A percentile compares a stretch with the other conserved stretches of the same genome.
Evolutionary conservation across 306 rosid genomes (phyloP).

Genomic region (Dryas drummondii): DNA sequence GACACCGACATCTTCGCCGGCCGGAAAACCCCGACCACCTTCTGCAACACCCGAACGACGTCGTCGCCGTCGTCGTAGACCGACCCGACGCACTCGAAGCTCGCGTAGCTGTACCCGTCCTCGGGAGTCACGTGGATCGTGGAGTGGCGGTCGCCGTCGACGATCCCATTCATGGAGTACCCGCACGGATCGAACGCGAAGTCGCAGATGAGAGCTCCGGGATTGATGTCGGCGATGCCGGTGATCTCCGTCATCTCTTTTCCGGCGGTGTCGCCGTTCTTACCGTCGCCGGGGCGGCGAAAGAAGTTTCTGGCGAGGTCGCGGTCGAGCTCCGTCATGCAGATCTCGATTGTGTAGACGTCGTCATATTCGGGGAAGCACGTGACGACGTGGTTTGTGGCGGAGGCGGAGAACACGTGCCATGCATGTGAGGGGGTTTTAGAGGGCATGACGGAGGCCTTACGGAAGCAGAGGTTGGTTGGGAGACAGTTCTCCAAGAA

Average conservation of each 20-base stretch:
- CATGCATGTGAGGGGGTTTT: slow-evolving; percentile 67
- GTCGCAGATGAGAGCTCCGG: slow-evolving; percentile 70
- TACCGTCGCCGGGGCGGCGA: slow-evolving; percentile 44
- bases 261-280: slow-evolving; percentile 66
- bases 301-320: slow-evolving; percentile 65
- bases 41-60: slow-evolving; percentile 55
- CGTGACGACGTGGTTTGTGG: slow-evolving; percentile 10
- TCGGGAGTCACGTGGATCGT: slow-evolving; percentile 96
- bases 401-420: slow-evolving; percentile 86
- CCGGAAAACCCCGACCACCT: slow-evolving; percentile 77
- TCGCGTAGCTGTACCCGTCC: slow-evolving; percentile 95
- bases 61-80: slow-evolving; percentile 41
- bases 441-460: slow-evolving; percentile 85
- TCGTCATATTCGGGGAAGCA: slow-evolving; percentile 15
- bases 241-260: slow-evolving; percentile 83
- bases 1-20: slow-evolving; percentile 92
- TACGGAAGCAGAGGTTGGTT: slow-evolving; percentile 43
- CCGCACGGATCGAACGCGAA: slow-evolving; percentile 92
- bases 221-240: slow-evolving; percentile 67
- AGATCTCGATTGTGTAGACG: slow-evolving; percentile 75
- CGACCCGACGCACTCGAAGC: slow-evolving; percentile 79
- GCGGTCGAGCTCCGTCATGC: slow-evolving; percentile 93
- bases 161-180: slow-evolving; percentile 87
- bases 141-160: slow-evolving; percentile 78
- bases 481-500: slow-evolving; percentile 63